Percentiles rank a stretch among this genome's conserved stretches.
Conservation (phyloP, 139 green algal genomes). For the Choricystis sp. region DNA sequence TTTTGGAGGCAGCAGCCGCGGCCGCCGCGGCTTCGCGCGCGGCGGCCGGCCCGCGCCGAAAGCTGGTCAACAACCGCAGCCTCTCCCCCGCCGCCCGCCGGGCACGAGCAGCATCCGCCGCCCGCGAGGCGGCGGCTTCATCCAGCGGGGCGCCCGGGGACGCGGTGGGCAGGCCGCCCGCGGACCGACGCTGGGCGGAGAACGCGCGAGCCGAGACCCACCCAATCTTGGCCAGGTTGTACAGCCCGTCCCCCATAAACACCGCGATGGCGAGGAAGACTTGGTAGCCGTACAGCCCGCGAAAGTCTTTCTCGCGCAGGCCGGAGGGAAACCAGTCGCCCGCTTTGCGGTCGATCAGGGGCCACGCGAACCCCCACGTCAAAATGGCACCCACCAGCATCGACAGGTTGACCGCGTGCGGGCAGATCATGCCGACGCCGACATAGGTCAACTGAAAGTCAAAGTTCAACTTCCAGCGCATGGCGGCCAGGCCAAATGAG, state of each 20-base stretch:
- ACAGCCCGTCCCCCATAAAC: constrained; percentile 26
- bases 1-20: background rate
- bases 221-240: constrained; percentile 26
- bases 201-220: background rate
- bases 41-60: background rate
- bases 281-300: constrained; percentile 31
- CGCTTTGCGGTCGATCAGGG: constrained; percentile 15
- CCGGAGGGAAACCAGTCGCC: constrained; percentile 29
- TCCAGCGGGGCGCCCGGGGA: too few species aligned
- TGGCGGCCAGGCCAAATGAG: constrained; percentile 2
- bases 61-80: background rate
- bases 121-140: too few species aligned
- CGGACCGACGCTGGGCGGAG: too few species aligned
- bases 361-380: constrained; percentile 25
- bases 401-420: constrained; percentile 21
- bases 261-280: constrained; percentile 31
- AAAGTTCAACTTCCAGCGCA: constrained; percentile 2
- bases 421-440: constrained; percentile 10
- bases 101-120: too few species aligned
- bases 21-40: background rate
- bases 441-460: constrained; percentile 7
- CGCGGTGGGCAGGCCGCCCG: background rate
- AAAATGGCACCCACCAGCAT: constrained; percentile 22
- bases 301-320: constrained; percentile 15
- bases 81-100: too few species aligned